Evolutionary conservation across 495 filamentous ascomycete species (phyloP), one percentile per base, ranked within the genome.

Genomic region (Xeromyces bisporus): DNA sequence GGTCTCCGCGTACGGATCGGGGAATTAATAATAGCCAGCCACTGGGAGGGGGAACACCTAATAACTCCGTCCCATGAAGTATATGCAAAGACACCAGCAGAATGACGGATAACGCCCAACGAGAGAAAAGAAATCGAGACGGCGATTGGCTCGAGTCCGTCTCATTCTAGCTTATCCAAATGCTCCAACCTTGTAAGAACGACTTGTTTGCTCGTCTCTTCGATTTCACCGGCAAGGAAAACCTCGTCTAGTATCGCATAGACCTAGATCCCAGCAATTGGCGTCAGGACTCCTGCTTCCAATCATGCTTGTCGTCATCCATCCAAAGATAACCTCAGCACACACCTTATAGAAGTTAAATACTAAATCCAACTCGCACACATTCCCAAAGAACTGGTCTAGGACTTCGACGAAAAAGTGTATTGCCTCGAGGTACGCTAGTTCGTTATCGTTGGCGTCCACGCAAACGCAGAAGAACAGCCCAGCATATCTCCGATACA

Each of bases 341-440:
- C 47, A 51, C 53, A 77, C 77, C 70, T 86, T 86, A 53, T 84
- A 85, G 48, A 86, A 97, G 56, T 94, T 96, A 60, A 97, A 97
- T 38, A 97, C 91, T 58, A 97, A 62, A 67, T 97, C 89, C 56
- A 97, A 66, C 64, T 97, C 89, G 59, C 89, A 97, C 32, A 97
- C 89, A 53, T 97, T 97, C 43, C 89, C 89, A 51, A 97, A 97
- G 63, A 97, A 97, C 42, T 80, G 69, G 67, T 97, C 89, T 46
- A 97, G 66, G 39, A 97, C 89, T 60, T 97, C 89, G 38, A 97
- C 89, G 49, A 97, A 96, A 63, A 97, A 96, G 64, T 97, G 89
- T 51, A 97, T 93, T 0, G 87, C 89, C 55, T 97, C 89, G 32
- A 97, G 65, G 51, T 89, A 97, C 26, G 91, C 86, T 23, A 97